phyloP scores from a whole-genome alignment of 805 yeast species.

The Candida morakotiae region DNA sequence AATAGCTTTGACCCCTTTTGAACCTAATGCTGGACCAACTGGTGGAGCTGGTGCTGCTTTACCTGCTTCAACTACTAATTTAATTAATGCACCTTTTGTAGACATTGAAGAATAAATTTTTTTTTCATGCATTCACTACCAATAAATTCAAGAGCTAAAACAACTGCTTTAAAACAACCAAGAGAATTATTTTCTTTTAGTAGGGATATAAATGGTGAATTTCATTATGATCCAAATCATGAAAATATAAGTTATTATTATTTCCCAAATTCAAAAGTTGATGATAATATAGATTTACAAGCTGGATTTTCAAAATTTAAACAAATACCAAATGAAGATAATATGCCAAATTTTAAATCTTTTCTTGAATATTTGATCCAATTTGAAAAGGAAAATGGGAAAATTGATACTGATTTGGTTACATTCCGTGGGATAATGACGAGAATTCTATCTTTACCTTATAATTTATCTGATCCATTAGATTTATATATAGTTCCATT shows the following conservation, averaged over 20 bases:
- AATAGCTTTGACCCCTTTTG: constrained; percentile 97
- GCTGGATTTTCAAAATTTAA: constrained; percentile 61
- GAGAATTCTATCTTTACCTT: constrained; percentile 64
- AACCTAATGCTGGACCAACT: constrained; percentile 97
- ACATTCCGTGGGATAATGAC: constrained; percentile 87
- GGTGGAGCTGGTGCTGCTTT: constrained; percentile 99
- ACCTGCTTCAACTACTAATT: constrained; percentile 93
- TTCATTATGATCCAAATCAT: constrained; percentile 32
- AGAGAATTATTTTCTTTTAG: constrained; percentile 72
- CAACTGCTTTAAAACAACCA: constrained; percentile 79
- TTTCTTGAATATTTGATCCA: constrained; percentile 51
- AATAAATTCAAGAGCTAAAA: constrained; percentile 47
- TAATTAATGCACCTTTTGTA: constrained; percentile 64
- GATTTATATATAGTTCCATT: constrained; percentile 61
- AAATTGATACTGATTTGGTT: constrained; percentile 59
- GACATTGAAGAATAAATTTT: constrained; percentile 4
- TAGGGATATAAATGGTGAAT: constrained; percentile 49
- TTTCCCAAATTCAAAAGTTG: constrained; percentile 69
- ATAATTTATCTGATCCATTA: constrained; percentile 50
- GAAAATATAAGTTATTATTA: constrained; percentile 65
- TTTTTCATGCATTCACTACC: constrained; percentile 25
- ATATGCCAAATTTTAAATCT: constrained; percentile 52
- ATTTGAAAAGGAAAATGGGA: constrained; percentile 48
- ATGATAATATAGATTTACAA: constrained; percentile 51
- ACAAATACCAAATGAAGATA: constrained; percentile 51